Base-by-base conservation (phyloP, 495 filamentous ascomycete genomes). In the Penicillium robsamsonii region DNA sequence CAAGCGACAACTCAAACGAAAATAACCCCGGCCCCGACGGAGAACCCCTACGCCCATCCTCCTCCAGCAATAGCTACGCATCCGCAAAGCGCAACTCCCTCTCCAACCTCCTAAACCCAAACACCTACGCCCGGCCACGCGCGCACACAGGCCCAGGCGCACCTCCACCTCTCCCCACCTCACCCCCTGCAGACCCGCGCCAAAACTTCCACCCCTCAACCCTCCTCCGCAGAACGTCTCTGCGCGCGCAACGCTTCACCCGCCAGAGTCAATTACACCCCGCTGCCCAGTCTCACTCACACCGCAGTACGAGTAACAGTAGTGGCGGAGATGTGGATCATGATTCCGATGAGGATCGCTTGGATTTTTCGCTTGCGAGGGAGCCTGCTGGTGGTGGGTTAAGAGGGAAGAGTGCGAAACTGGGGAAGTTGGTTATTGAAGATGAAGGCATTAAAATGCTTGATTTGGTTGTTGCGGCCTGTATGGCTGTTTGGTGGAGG, bases 391-490 rank as follows among this genome's bases (percentile, higher is more conserved):
- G 91, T 0, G 92, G 92, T 20, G 91, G 91, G 0, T 86, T 89
- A 63, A 79, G 84, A 43, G 91, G 91, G 1, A 92, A 88, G 65
- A 84, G 90, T 58, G 93, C 89, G 0, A 97, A 97, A 72, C 76
- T 98, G 64, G 93, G 93, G 1, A 98, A 97, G 72, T 67, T 97
- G 53, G 88, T 98, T 33, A 82, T 97, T 24, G 86, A 92, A 59
- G 86, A 93, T 59, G 93, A 96, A 61, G 94, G 94, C 0, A 75
- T 96, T 53, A 95, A 95, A 73, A 97, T 98, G 94, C 65, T 96
- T 61, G 94, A 98, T 79, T 67, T 98, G 50, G 79, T 96, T 2
- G 91, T 97, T 27, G 89, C 93, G 10, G 88, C 92, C 40, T 97
- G 94, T 67, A 81, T 97, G 71, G 88, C 87, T 1, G 80, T 97